Evolutionary conservation across 2,329 filamentous ascomycete genomes (phyloP).

Genomic region (Neofusicoccum sp.): DNA sequence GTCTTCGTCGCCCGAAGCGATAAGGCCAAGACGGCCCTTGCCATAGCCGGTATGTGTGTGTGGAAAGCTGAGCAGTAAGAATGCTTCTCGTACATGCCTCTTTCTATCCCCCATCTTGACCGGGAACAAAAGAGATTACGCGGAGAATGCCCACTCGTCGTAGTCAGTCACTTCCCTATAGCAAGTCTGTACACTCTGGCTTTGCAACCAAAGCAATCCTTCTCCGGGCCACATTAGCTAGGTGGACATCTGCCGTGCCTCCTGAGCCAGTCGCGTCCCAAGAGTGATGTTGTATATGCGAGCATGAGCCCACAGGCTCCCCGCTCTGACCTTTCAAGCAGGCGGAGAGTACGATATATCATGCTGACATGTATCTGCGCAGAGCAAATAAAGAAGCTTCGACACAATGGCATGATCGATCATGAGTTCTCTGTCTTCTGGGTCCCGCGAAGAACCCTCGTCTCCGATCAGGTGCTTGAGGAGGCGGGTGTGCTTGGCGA

Average conservation of each 20-base stretch:
- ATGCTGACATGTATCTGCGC: slow-evolving; percentile 54
- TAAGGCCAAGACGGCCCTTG: slow-evolving; percentile 78
- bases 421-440: slow-evolving; percentile 98
- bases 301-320: slow-evolving; percentile 18
- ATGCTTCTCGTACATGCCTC: neutral
- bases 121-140: slow-evolving; percentile 65
- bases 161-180: slow-evolving; percentile 61
- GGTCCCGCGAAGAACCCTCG: slow-evolving; percentile 87
- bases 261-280: slow-evolving; percentile 10
- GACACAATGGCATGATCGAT: slow-evolving; percentile 82
- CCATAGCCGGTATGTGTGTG: slow-evolving; percentile 74
- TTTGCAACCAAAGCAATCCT: slow-evolving; percentile 9
- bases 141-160: slow-evolving; percentile 57
- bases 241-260: neutral
- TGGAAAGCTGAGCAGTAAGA: slow-evolving; percentile 13
- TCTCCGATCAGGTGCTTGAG: slow-evolving; percentile 89
- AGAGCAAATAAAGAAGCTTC: slow-evolving; percentile 91
- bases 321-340: neutral
- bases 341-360: slow-evolving; percentile 23
- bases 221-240: slow-evolving; percentile 9
- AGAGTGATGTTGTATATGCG: neutral
- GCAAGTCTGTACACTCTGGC: slow-evolving; percentile 34
- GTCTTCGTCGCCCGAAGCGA: slow-evolving; percentile 92
- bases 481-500: slow-evolving; percentile 92
- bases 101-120: slow-evolving; percentile 26